Evolutionary conservation across 805 yeast genomes (phyloP).

Genomic region (Maudiozyma bulderi): DNA sequence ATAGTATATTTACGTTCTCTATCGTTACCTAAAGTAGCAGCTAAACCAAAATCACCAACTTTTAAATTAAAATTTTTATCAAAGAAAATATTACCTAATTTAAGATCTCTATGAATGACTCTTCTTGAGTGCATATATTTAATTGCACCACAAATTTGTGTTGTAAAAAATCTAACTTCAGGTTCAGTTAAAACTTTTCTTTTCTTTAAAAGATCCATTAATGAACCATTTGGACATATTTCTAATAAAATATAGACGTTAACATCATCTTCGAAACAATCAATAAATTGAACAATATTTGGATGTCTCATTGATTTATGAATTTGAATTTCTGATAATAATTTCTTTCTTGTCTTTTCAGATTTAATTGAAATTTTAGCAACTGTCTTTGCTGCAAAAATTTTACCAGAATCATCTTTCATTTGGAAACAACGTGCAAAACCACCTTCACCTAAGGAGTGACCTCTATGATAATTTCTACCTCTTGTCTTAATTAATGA

Average conservation of each 20-base stretch:
- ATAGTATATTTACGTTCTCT: constrained; percentile 80
- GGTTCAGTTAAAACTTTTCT: constrained; percentile 84
- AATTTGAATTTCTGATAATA: constrained; percentile 87
- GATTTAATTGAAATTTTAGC: constrained; percentile 90
- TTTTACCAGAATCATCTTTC: constrained; percentile 77
- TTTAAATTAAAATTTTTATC: constrained; percentile 91
- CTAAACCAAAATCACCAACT: constrained; percentile 96
- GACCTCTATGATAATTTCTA: constrained; percentile 82
- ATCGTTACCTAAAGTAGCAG: constrained; percentile 74
- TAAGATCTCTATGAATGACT: constrained; percentile 92
- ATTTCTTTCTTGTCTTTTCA: constrained; percentile 75
- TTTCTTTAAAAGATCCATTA: constrained; percentile 82
- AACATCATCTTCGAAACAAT: constrained; percentile 93
- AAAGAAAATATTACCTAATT: constrained; percentile 90
- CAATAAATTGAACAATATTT: constrained; percentile 84
- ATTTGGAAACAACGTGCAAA: constrained; percentile 98
- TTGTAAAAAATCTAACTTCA: constrained; percentile 81
- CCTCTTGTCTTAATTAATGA: constrained; percentile 86
- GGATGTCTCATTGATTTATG: constrained; percentile 85
- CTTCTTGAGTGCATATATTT: constrained; percentile 85
- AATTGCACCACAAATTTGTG: constrained; percentile 90
- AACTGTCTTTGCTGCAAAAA: constrained; percentile 93
- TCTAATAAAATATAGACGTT: constrained; percentile 91
- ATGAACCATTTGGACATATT: constrained; percentile 88
- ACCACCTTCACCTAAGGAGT: constrained; percentile 94